Percentiles rank a stretch among this genome's conserved stretches.
Conservation (phyloP, 2,329 filamentous ascomycete species). For the Aspergillus ochraceus region DNA sequence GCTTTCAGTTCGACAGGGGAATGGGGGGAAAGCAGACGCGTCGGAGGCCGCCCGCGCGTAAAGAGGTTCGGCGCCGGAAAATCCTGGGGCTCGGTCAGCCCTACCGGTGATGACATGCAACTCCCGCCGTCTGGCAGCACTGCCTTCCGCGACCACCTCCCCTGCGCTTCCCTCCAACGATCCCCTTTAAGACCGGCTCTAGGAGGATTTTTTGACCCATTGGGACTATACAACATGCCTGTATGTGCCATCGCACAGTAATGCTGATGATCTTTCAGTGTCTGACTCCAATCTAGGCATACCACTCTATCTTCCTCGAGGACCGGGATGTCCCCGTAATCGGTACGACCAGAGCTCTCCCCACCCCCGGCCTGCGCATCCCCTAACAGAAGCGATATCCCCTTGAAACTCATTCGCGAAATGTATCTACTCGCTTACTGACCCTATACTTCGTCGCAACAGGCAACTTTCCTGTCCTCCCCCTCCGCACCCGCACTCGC, state of each 20-base stretch:
- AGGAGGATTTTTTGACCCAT: slow-evolving; percentile 12
- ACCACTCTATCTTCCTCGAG: slow-evolving; percentile 95
- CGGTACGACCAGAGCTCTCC: slow-evolving; percentile 43
- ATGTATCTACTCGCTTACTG: not conserved
- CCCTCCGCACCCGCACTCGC: slow-evolving; percentile 89
- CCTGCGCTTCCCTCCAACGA: slow-evolving; percentile 8
- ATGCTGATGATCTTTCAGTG: not conserved
- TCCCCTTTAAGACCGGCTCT: slow-evolving; percentile 24
- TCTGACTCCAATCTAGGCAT: slow-evolving; percentile 63
- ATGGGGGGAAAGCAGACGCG: slow-evolving; percentile 27
- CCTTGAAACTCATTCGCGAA: not conserved
- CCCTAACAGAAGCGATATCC: slow-evolving; percentile 1
- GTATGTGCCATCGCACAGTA: slow-evolving; percentile 31
- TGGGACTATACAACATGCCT: slow-evolving; percentile 43
- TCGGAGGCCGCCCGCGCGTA: slow-evolving; percentile 35
- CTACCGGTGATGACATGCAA: slow-evolving; percentile 29
- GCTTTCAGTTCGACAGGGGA: not conserved
- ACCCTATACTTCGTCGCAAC: slow-evolving; percentile 20
- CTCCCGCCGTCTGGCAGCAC: slow-evolving; percentile 18
- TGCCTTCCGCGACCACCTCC: slow-evolving; percentile 12
- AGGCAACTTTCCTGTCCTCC: slow-evolving; percentile 93
- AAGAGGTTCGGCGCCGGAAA: slow-evolving; percentile 44
- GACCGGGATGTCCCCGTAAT: slow-evolving; percentile 69
- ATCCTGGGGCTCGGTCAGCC: slow-evolving; percentile 26
- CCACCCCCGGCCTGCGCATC: slow-evolving; percentile 26